phyloP scores from a whole-genome alignment of 805 yeast species.

The Candida adriatica region DNA sequence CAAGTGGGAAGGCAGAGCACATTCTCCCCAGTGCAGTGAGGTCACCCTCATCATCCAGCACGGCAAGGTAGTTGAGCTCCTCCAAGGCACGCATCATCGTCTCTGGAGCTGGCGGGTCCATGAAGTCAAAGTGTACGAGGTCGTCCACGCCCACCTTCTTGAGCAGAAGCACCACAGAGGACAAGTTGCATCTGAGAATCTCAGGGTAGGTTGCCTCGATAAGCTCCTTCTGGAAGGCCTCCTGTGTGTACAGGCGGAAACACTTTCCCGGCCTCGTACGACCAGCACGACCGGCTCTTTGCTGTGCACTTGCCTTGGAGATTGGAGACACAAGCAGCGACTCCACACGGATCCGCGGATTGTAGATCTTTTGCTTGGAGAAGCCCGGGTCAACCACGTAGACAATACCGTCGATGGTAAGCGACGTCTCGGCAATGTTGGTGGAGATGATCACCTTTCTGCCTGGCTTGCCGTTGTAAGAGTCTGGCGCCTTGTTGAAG shows the following conservation, averaged over 20 bases:
- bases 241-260: conserved; percentile 93
- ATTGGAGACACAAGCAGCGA: conserved; percentile 92
- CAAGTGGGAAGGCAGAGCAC: conserved; percentile 91
- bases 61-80: conserved; percentile 83
- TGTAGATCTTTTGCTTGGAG: conserved; percentile 92
- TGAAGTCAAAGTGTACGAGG: conserved; percentile 94
- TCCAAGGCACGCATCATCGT: conserved; percentile 99
- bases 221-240: conserved; percentile 88
- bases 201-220: conserved; percentile 96
- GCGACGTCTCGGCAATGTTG: conserved; percentile 95
- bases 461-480: conserved; percentile 82
- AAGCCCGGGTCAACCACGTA: conserved; percentile 98
- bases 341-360: conserved; percentile 93
- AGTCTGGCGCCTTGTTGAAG: conserved; percentile 81
- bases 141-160: conserved; percentile 94
- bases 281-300: conserved; percentile 99
- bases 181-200: conserved; percentile 82
- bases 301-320: conserved; percentile 96
- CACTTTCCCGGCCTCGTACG: conserved; percentile 98
- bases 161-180: conserved; percentile 86
- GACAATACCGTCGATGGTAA: conserved; percentile 95
- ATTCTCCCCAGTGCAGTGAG: conserved; percentile 83
- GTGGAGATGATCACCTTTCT: conserved; percentile 90
- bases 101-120: conserved; percentile 99
- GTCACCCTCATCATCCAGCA: conserved; percentile 88